Evolutionary conservation across 2,329 filamentous ascomycete genomes (phyloP), one percentile per base, ranked within the genome.

Genomic region (Clarireedia homoeocarpa): DNA sequence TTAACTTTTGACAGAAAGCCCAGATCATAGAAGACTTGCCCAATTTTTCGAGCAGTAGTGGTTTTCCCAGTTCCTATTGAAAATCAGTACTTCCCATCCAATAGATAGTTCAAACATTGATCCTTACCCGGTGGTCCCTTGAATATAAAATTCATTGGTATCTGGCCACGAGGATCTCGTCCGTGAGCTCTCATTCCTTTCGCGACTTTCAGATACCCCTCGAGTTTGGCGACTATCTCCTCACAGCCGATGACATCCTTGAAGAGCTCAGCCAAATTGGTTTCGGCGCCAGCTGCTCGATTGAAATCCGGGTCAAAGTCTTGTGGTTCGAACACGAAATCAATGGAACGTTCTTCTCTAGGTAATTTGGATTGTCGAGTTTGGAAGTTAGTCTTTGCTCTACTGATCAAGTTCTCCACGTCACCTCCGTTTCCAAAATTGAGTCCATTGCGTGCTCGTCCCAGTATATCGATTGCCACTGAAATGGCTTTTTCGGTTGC

Each of bases 351-450:
- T 14, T 60, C n/a, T 15, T 27, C 55, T 2, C 23, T 14, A 6
- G 58, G 60, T 1, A 65, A 34, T 15, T 52, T 20, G 1, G 62
- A 63, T 34, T 63, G 63, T 47, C 65, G 59, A 53, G 53, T 40
- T 48, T 67, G 66, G 12, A 66, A 63, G 17, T 58, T 61, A 0
- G 20, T 23, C 44, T 69, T 84, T 82, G 0, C 75, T 73, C 56
- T 82, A 69, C 0, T 89, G 70, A 56, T 79, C 68, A 89, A 66
- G n/a, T 79, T 86, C 48, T 92, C 86, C 17, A 94, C 80, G 59
- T 89, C 86, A 0, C 86, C 82, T 0, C 82, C 86, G 62, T 92
- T 91, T 1, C 88, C 82, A 66, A 88, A 89, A 59, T 86, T 79
- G 0, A 79, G 78, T 0, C 80, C 75, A 60, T 85, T 85, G 0